Base-by-base conservation (phyloP, 805 yeast genomes). In the Yarrowia sp. region DNA sequence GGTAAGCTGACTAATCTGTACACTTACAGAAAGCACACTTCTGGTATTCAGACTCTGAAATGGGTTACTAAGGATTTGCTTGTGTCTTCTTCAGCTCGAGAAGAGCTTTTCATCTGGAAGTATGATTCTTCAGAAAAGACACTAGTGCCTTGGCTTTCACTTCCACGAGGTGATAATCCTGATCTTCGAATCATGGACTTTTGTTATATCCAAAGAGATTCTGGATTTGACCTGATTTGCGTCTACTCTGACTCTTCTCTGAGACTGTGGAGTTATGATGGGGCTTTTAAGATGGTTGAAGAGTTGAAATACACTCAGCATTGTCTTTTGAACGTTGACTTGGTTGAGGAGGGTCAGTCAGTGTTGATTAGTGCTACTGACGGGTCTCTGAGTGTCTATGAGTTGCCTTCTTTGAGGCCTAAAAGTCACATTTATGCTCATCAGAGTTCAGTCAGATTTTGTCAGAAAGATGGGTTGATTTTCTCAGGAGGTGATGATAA, bases 401-500 rank as follows among this genome's bases (percentile, higher is more conserved):
- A 84, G 45, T 15, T 51, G 4, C 42, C 65, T 11, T 43, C 43
- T 28, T 10, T 42, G 11, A 57, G 47, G 13, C 57, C 63, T 14
- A 43, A 33, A n/a, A 32, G 32, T n/a, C 50, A 43, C 5, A 11
- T 48, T 8, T 47, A 61, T 5, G 57, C 57, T 10, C 99, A 95
- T 71, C 97, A 92, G 74, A 90, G 93, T 42, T 91, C 97, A 43
- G 82, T 93, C 55, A 89, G 91, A 67, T 71, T 89, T n/a, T 80
- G 75, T 13, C 7, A 31, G 18, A 31, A 38, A 11, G 38, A 13
- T 0, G 10, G 44, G 0, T 60, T 78, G 1, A 74, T 89, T 4
- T 77, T 85, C 5, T 85, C 97, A 1, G 98, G 97, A 36, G 98
- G 99, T 64, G 99, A 95, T 73, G 99, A 95, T 71, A 92, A 93